phyloP scores from a whole-genome alignment of 306 rosid species.

The Inga leiocalycina region DNA sequence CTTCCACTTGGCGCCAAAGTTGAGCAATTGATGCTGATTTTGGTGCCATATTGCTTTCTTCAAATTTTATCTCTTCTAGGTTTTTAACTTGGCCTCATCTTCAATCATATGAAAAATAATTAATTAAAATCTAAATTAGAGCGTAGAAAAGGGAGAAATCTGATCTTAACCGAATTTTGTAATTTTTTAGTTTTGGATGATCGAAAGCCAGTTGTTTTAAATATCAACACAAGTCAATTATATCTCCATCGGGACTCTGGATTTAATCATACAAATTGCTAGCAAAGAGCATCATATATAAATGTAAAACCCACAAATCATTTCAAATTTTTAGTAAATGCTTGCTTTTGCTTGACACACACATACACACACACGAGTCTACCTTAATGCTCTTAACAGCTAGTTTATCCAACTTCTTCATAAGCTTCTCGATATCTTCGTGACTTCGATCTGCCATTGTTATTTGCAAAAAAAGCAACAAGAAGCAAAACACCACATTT shows the following conservation, averaged over 20 bases:
- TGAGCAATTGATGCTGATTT: not conserved
- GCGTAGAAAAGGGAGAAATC: not conserved
- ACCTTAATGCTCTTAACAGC: not conserved
- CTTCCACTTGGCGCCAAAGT: not conserved
- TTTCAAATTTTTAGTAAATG: too few species aligned
- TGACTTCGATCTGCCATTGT: not conserved
- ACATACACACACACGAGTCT: too few species aligned
- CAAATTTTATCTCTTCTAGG: too few species aligned
- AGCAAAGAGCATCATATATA: not conserved
- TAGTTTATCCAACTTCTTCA: not conserved
- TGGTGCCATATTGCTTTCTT: not conserved
- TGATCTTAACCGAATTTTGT: not conserved
- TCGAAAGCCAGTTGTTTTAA: not conserved
- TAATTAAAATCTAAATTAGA: not conserved
- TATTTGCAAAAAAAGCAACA: not conserved
- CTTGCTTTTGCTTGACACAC: too few species aligned
- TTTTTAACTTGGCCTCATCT: too few species aligned
- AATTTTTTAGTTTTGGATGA: not conserved
- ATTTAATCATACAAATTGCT: not conserved
- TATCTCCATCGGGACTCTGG: slow-evolving; percentile 1
- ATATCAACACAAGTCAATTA: not conserved
- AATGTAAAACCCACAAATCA: not conserved
- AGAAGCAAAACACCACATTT: not conserved
- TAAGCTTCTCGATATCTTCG: not conserved
- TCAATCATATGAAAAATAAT: not conserved